Base-by-base conservation (phyloP, 2,329 filamentous ascomycete species). In the Penicillium sp. region DNA sequence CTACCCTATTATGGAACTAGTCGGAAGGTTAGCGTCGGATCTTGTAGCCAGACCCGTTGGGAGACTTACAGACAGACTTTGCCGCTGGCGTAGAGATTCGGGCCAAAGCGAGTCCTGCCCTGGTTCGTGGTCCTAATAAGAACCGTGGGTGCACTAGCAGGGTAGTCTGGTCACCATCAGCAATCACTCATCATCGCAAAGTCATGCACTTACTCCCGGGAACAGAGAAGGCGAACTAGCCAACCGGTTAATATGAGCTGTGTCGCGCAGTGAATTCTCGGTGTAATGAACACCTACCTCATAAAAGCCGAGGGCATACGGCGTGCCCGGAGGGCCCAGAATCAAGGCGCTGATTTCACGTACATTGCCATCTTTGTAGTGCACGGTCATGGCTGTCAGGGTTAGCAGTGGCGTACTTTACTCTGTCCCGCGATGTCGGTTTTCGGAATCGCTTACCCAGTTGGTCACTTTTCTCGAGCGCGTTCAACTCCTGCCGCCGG, bases 291-390 rank as follows among this genome's bases (percentile, higher is more conserved):
- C 48, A 68, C 79, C 53, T 70, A 94, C 91, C 81, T 97, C 91
- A 68, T 95, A 97, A 75, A 96, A 96, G 3, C 94, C 94, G 67
- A 95, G 96, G 71, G 96, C 92, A 71, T 99, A 99, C 0, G 92
- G 92, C 0, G 92, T 95, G 63, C 94, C 92, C 58, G 92, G 90
- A 22, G 94, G 92, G 0, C 94, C 94, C 60, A 97, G 84, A 64
- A 97, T 92, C 57, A 97, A 73, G 44, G 92, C 90, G 68, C 85
- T 88, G 44, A 97, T 87, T 68, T 90, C 88, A 49, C 92, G 88
- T 54, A 97, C 89, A 71, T 99, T 91, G 61, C 85, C 81, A 72
- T 97, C 94, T 46, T 88, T 82, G 68, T 89, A 95, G 50, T 89
- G 88, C 44, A 96, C 91, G 10, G 90, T 90, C 57, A 97, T 82